Percentiles rank a stretch among this genome's conserved stretches.
Evolutionary conservation across 2,329 filamentous ascomycete species (phyloP).

Genomic region (Penicillium sclerotigenum): DNA sequence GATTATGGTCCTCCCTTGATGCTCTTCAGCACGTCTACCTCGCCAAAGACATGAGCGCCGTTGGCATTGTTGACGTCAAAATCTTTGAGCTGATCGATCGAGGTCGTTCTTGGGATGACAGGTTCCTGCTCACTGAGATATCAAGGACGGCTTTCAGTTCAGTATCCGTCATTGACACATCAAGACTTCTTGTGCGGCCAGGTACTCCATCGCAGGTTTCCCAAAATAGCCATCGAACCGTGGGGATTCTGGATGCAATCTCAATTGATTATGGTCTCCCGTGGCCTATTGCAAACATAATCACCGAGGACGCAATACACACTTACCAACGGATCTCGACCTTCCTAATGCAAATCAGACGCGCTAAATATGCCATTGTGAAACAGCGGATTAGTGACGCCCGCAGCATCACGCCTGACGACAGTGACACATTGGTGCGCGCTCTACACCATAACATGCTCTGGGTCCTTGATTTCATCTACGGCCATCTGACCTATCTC

Average conservation of each 20-base stretch:
- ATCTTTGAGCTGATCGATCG: constrained; percentile 74
- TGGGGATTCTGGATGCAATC: constrained; percentile 62
- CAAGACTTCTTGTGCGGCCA: constrained; percentile 61
- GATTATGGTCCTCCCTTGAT: constrained; percentile 62
- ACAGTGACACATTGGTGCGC: constrained; percentile 38
- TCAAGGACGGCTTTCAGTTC: constrained; percentile 67
- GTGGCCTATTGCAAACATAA: constrained; percentile 67
- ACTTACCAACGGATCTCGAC: constrained; percentile 71
- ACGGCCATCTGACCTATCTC: constrained; percentile 71
- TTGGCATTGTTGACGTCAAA: constrained; percentile 62
- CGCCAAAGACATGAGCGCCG: constrained; percentile 67
- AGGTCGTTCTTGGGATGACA: constrained; percentile 67
- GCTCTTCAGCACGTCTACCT: constrained; percentile 72
- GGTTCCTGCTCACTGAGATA: constrained; percentile 74
- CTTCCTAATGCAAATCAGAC: constrained; percentile 72
- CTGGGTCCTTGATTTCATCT: constrained; percentile 73
- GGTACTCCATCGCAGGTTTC: constrained; percentile 38
- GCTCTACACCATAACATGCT: constrained; percentile 65
- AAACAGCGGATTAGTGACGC: constrained; percentile 43
- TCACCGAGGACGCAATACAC: constrained; percentile 61
- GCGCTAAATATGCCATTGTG: constrained; percentile 66
- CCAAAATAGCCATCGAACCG: constrained; percentile 53
- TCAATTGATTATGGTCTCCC: constrained; percentile 65
- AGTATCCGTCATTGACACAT: constrained; percentile 53
- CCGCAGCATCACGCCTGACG: constrained; percentile 28